Conservation (phyloP, 768 basidiomycete species). For the Candolleomyces aberdarensis region DNA sequence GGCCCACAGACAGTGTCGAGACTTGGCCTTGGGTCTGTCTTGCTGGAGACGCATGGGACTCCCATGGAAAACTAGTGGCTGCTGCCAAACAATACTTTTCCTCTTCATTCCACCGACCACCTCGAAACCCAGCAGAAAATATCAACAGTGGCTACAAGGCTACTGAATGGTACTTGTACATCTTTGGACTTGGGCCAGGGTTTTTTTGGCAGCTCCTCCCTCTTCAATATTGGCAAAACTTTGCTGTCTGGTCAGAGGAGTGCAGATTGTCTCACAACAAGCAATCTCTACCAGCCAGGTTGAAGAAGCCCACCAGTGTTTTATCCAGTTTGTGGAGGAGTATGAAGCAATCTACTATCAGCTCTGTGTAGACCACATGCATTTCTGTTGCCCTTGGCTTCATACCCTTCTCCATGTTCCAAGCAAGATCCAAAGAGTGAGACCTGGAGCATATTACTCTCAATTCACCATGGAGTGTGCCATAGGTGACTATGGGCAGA, state of each 20-base stretch:
- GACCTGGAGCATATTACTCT: slow-evolving; percentile 4
- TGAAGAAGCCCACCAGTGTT: slow-evolving; percentile 14
- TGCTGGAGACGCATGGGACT: slow-evolving; percentile 26
- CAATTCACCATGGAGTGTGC: slow-evolving; percentile 26
- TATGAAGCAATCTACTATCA: slow-evolving; percentile 22
- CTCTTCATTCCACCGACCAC: slow-evolving; percentile 22
- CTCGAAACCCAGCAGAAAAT: slow-evolving; percentile 30
- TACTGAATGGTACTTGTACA: slow-evolving; percentile 28
- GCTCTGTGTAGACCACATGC: not conserved
- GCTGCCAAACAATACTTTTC: slow-evolving; percentile 18
- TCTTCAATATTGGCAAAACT: slow-evolving; percentile 22
- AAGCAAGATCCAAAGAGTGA: slow-evolving; percentile 12
- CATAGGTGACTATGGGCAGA: slow-evolving; percentile 26
- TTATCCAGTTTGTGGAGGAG: slow-evolving; percentile 25
- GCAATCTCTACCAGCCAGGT: slow-evolving; percentile 17
- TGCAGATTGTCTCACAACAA: slow-evolving; percentile 21
- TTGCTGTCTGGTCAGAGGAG: slow-evolving; percentile 29
- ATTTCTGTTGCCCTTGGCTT: not conserved
- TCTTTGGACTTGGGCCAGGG: slow-evolving; percentile 32
- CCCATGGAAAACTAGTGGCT: slow-evolving; percentile 30
- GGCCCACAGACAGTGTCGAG: slow-evolving; percentile 10
- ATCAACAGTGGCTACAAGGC: slow-evolving; percentile 38
- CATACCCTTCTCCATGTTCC: slow-evolving; percentile 20
- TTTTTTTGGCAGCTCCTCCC: slow-evolving; percentile 27
- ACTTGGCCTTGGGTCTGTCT: slow-evolving; percentile 31